These are phyloP conservation scores for Aspergillus quadricinctus DNA, from an alignment of 2,329 filamentous ascomycete genomes.

Conservation along the genomic window DNA sequence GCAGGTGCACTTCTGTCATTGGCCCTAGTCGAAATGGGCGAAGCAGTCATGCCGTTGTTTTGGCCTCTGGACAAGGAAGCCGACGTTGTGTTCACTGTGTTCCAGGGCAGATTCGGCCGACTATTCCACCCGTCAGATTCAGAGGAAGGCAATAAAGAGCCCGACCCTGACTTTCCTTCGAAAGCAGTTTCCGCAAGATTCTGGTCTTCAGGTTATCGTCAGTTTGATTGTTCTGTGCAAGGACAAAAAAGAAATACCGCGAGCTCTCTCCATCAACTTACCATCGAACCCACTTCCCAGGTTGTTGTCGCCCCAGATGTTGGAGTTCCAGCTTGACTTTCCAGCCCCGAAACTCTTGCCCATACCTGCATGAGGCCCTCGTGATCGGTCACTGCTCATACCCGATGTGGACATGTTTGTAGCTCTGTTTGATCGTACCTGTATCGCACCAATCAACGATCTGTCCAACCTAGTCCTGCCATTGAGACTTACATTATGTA, in stretches of 20 bases:
- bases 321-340: constrained; percentile 43
- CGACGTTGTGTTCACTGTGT: constrained; percentile 45
- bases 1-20: constrained; percentile 38
- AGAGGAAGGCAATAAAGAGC: constrained; percentile 64
- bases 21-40: constrained; percentile 55
- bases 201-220: constrained; percentile 20
- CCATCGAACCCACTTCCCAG: constrained; percentile 45
- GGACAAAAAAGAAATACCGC: not conserved
- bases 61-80: constrained; percentile 43
- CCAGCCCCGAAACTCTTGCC: constrained; percentile 42
- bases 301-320: constrained; percentile 50
- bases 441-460: constrained; percentile 8
- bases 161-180: constrained; percentile 62
- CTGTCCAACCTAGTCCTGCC: not conserved
- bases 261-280: constrained; percentile 20
- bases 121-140: constrained; percentile 62
- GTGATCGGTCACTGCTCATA: constrained; percentile 31
- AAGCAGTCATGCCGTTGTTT: constrained; percentile 48
- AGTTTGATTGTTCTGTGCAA: constrained; percentile 1
- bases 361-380: constrained; percentile 37
- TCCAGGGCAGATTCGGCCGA: constrained; percentile 56
- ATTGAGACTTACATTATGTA: constrained; percentile 34
- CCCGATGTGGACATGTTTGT: constrained; percentile 37
- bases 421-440: constrained; percentile 34
- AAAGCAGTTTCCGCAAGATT: constrained; percentile 28